Base-by-base conservation (phyloP, 805 yeast species). In the Yarrowia sp. region DNA sequence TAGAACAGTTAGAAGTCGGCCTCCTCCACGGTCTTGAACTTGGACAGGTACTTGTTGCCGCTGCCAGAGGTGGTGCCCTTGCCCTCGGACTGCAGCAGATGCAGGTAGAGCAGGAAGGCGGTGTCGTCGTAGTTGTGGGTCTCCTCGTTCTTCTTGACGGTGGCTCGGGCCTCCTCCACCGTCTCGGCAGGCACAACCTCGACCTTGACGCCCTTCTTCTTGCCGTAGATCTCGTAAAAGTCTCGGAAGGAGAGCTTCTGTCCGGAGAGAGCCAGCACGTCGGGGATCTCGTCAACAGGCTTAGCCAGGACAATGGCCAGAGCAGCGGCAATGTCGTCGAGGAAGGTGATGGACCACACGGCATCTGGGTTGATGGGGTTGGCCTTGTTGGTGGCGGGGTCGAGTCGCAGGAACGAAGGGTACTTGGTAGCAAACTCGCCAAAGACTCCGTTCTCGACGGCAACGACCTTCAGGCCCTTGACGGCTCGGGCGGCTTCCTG, bases 391-490 rank as follows among this genome's bases (percentile, higher is more conserved):
- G 56, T 53, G 19, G 16, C 16, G 8, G 38, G 19, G n/a, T 47
- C 39, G n/a, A 31, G 44, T 14, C 49, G 14, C 22, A 56, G 31
- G 19, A 62, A 25, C 1, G 63, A 35, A 16, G 59, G 24, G 27
- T 62, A 47, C 18, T 25, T 31, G 53, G 42, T 39, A 12, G 63
- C 41, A 19, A 63, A 62, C 56, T 64, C 65, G 13, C 39, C 49
- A 47, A 70, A 70, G 29, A 66, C 46, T 3, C 71, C 72, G 46
- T 22, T 66, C 16, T 24, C 36, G 22, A 71, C 56, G 29, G 53
- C 65, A 10, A 71, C 69, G 3, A 65, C 66, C 62, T 71, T 68
- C 29, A 70, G 61, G 9, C 73, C 73, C 14, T 32, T 33, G 25
- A 16, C 31, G 22, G 41, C 42, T 33, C 66, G 51, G 22, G 72